phyloP scores from a whole-genome alignment of 2,329 filamentous ascomycete species.

The Penicillium thymicola region DNA sequence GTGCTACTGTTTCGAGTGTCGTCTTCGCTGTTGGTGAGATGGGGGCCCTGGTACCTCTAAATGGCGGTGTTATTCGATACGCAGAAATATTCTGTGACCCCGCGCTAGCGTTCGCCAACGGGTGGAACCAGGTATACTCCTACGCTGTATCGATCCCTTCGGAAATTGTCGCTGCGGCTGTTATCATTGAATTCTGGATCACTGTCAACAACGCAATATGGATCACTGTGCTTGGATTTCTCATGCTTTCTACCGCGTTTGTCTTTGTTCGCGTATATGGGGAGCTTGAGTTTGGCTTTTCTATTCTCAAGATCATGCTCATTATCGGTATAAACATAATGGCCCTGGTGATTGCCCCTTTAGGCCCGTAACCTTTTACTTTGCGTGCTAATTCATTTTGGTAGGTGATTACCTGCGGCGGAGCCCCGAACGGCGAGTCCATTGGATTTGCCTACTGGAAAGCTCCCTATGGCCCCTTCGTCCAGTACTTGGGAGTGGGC shows the following conservation, averaged over 20 bases:
- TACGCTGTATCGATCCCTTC: conserved; percentile 33
- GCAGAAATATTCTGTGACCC: conserved; percentile 38
- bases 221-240: conserved; percentile 39
- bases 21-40: conserved; percentile 39
- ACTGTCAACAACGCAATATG: conserved; percentile 48
- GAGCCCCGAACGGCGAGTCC: conserved; percentile 25
- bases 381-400: not conserved
- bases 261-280: conserved; percentile 41
- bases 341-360: conserved; percentile 36
- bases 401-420: conserved; percentile 39
- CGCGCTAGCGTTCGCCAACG: conserved; percentile 34
- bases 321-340: conserved; percentile 62
- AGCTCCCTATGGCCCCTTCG: conserved; percentile 40
- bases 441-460: conserved; percentile 47
- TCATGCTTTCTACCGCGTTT: conserved; percentile 36
- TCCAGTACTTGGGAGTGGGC: conserved; percentile 38
- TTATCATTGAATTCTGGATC: conserved; percentile 38
- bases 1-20: conserved; percentile 34
- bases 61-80: conserved; percentile 38
- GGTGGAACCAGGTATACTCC: conserved; percentile 41
- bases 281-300: conserved; percentile 56
- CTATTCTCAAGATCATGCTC: conserved; percentile 57
- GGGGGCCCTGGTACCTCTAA: conserved; percentile 37
- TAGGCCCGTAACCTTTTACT: not conserved
- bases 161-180: conserved; percentile 33